Percentiles rank a stretch among this genome's conserved stretches.
These are phyloP conservation scores for Hsuehochloa calcarea DNA, from an alignment of 176 grass and related monocot genomes.

Conservation along the genomic window DNA sequence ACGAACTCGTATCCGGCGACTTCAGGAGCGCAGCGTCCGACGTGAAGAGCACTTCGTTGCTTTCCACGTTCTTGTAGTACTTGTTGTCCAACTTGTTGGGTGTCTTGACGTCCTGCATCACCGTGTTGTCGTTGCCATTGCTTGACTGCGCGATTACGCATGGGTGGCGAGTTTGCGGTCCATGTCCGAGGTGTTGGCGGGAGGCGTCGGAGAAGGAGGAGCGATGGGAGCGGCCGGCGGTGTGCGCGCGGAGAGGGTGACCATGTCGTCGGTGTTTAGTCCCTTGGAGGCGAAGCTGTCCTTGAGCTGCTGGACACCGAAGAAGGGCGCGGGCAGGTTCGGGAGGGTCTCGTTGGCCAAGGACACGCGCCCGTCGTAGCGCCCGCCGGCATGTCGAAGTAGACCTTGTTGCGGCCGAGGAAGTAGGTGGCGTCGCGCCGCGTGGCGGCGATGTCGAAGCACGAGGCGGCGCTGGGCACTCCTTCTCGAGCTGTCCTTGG, in stretches of 20 bases:
- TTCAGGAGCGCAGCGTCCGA: constrained; percentile 31
- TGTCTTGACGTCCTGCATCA: constrained; percentile 28
- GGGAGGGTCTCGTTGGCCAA: background rate
- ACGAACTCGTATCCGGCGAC: background rate
- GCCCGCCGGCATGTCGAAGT: constrained; percentile 41
- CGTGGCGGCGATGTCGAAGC: constrained; percentile 44
- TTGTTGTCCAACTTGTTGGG: constrained; percentile 34
- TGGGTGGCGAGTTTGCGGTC: constrained; percentile 10
- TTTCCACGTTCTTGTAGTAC: constrained; percentile 46
- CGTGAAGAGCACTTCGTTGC: constrained; percentile 29
- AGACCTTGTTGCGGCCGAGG: background rate
- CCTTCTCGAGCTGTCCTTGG: constrained; percentile 44
- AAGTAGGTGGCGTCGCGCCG: constrained; percentile 32
- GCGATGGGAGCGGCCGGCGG: constrained; percentile 49
- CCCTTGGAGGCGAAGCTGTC: constrained; percentile 35
- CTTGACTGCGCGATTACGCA: background rate
- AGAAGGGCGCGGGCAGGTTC: constrained; percentile 16
- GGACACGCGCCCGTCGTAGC: constrained; percentile 41
- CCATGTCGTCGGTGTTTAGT: constrained; percentile 32
- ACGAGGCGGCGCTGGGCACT: constrained; percentile 37
- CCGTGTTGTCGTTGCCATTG: constrained; percentile 18
- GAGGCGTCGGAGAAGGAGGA: constrained; percentile 49
- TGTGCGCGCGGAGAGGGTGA: constrained; percentile 58
- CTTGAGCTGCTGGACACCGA: background rate
- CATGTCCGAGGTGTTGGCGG: constrained; percentile 11